Evolutionary conservation across 2,329 filamentous ascomycete genomes (phyloP).

Genomic region (Zopfia rhizophila): DNA sequence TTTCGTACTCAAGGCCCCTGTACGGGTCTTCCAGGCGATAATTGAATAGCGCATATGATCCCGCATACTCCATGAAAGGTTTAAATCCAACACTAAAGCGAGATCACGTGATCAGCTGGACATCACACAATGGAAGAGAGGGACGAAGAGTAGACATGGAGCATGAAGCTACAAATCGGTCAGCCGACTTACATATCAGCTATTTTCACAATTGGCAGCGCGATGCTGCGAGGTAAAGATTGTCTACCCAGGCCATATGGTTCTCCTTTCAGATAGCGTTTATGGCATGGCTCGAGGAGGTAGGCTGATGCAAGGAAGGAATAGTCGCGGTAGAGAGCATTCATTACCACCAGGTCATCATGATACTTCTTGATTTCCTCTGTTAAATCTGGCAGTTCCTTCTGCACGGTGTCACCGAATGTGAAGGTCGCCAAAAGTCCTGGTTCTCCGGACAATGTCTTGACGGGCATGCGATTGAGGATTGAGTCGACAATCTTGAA

Average conservation of each 20-base stretch:
- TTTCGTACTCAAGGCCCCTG: slow-evolving; percentile 65
- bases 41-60: slow-evolving; percentile 71
- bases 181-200: slow-evolving; percentile 79
- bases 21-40: slow-evolving; percentile 68
- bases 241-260: slow-evolving; percentile 82
- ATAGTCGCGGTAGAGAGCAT: slow-evolving; percentile 90
- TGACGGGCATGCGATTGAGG: slow-evolving; percentile 81
- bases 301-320: slow-evolving; percentile 91
- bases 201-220: slow-evolving; percentile 84
- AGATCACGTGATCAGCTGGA: slow-evolving; percentile 31
- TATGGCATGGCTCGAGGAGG: slow-evolving; percentile 89
- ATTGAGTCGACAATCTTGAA: slow-evolving; percentile 79
- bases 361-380: slow-evolving; percentile 75
- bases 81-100: slow-evolving; percentile 74
- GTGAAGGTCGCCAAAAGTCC: slow-evolving; percentile 79
- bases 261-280: slow-evolving; percentile 73
- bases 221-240: slow-evolving; percentile 76
- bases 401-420: slow-evolving; percentile 78
- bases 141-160: slow-evolving; percentile 1
- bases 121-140: slow-evolving; percentile 1
- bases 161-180: neutral
- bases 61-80: slow-evolving; percentile 89
- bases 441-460: slow-evolving; percentile 75
- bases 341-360: slow-evolving; percentile 80
- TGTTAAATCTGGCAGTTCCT: slow-evolving; percentile 81